phyloP scores from a whole-genome alignment of 2,329 filamentous ascomycete genomes.

The Calonectria fujianensis region DNA sequence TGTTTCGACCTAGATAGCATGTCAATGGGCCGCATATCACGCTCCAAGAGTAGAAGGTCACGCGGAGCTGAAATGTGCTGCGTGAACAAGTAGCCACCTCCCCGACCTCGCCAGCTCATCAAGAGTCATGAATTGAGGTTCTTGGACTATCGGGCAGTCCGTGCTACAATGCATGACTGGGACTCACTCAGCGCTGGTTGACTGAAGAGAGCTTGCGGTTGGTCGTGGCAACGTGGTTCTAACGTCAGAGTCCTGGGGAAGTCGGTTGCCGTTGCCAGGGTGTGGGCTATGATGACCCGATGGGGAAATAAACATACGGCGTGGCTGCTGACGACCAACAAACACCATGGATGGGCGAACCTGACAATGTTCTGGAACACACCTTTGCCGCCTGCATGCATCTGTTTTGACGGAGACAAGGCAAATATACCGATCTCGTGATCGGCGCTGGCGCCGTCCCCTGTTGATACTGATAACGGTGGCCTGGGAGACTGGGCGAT shows the following conservation, averaged over 20 bases:
- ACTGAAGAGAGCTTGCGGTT: slow-evolving; percentile 7
- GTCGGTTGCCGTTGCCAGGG: slow-evolving; percentile 11
- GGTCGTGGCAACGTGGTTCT: slow-evolving; percentile 14
- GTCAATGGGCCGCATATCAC: slow-evolving; percentile 18
- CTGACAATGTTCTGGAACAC: slow-evolving; percentile 27
- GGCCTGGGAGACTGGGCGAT: slow-evolving; percentile 4
- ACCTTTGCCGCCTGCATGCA: neutral
- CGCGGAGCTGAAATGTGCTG: neutral
- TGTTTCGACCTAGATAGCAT: slow-evolving; percentile 13
- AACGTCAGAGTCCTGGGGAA: slow-evolving; percentile 18
- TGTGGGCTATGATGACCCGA: neutral
- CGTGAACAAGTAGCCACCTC: neutral
- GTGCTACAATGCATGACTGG: slow-evolving; percentile 20
- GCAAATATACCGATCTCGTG: slow-evolving; percentile 7
- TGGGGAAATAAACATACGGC: neutral
- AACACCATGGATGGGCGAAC: slow-evolving; percentile 1
- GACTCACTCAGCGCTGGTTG: slow-evolving; percentile 3
- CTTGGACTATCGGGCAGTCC: slow-evolving; percentile 23
- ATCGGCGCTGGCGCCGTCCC: slow-evolving; percentile 7
- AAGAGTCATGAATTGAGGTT: neutral
- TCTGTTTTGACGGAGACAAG: neutral
- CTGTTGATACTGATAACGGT: slow-evolving; percentile 11
- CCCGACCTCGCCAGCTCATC: neutral
- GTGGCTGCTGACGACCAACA: slow-evolving; percentile 28
- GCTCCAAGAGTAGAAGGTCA: neutral